Percentiles rank a stretch among this genome's conserved stretches.
Evolutionary conservation across 495 filamentous ascomycete genomes (phyloP).

Genomic region (Penicillium longicatenatum): DNA sequence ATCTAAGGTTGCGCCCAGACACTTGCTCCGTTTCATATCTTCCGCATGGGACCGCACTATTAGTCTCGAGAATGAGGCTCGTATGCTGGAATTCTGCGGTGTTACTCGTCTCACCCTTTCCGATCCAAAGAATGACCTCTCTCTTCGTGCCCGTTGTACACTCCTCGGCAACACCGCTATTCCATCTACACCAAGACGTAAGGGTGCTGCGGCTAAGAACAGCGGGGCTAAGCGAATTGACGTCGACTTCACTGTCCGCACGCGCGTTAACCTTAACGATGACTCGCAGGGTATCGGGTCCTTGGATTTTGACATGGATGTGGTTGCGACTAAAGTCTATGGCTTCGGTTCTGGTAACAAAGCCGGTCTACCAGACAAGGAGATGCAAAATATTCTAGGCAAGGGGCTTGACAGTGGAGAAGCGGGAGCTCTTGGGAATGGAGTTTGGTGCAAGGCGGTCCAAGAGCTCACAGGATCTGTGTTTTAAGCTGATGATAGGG

Average conservation of each 20-base stretch:
- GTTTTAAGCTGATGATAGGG: slow-evolving; percentile 22
- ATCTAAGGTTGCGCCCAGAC: slow-evolving; percentile 34
- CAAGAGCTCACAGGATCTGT: slow-evolving; percentile 38
- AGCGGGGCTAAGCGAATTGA: slow-evolving; percentile 34
- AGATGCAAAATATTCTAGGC: slow-evolving; percentile 42
- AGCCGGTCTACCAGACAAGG: slow-evolving; percentile 35
- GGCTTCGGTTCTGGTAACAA: slow-evolving; percentile 40
- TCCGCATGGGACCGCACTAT: slow-evolving; percentile 43
- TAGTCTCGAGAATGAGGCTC: slow-evolving; percentile 46
- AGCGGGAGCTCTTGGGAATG: slow-evolving; percentile 34
- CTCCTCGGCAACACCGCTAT: slow-evolving; percentile 30
- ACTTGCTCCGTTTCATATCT: slow-evolving; percentile 42
- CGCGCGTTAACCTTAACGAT: slow-evolving; percentile 21
- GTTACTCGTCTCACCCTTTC: slow-evolving; percentile 44
- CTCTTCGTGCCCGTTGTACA: slow-evolving; percentile 43
- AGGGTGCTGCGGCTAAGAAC: slow-evolving; percentile 22
- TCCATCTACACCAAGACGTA: slow-evolving; percentile 20
- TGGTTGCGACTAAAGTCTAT: slow-evolving; percentile 48
- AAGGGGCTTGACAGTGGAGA: slow-evolving; percentile 31
- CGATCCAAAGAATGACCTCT: slow-evolving; percentile 30
- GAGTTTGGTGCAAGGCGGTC: slow-evolving; percentile 46
- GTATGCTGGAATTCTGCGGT: slow-evolving; percentile 50
- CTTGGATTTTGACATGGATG: slow-evolving; percentile 43
- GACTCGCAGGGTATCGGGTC: slow-evolving; percentile 26
- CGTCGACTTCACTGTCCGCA: slow-evolving; percentile 45